A percentile compares a stretch with the other conserved stretches of the same genome.
phyloP scores from a whole-genome alignment of 257 asterid species.

The Solanum piurae region DNA sequence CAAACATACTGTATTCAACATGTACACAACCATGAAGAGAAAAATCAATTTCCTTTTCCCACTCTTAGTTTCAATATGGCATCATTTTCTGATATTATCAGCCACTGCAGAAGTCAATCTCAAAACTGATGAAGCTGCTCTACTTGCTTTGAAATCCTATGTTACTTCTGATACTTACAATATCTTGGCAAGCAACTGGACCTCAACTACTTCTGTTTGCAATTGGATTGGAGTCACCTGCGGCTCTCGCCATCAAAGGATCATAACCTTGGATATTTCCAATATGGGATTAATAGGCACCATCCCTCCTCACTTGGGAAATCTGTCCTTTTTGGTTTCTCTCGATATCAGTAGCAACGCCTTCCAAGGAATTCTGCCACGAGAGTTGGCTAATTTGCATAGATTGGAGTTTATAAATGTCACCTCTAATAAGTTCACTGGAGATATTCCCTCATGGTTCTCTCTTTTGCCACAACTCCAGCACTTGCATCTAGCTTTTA shows the following conservation, averaged over 20 bases:
- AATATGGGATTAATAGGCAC: neutral
- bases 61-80: neutral
- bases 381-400: neutral
- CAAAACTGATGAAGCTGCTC: conserved; percentile 20
- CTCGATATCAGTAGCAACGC: neutral
- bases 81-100: neutral
- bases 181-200: conserved; percentile 15
- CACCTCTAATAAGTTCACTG: conserved; percentile 7
- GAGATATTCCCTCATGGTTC: conserved; percentile 1
- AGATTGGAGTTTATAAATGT: conserved; percentile 1
- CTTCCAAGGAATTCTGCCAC: conserved; percentile 3
- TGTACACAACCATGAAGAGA: neutral
- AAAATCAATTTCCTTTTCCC: neutral
- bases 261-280: conserved; percentile 1
- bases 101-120: conserved; percentile 1
- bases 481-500: neutral
- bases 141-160: conserved; percentile 14
- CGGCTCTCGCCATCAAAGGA: conserved; percentile 1
- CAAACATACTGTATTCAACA: neutral
- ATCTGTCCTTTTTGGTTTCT: conserved; percentile 5
- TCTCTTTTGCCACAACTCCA: conserved; percentile 3
- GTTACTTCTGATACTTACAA: conserved; percentile 2
- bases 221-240: conserved; percentile 29
- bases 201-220: conserved; percentile 8
- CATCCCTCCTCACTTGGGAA: conserved; percentile 6